A percentile compares a stretch with the other conserved stretches of the same genome.
Conservation (phyloP, 2,329 filamentous ascomycete species). For the Aspergillus sp. region DNA sequence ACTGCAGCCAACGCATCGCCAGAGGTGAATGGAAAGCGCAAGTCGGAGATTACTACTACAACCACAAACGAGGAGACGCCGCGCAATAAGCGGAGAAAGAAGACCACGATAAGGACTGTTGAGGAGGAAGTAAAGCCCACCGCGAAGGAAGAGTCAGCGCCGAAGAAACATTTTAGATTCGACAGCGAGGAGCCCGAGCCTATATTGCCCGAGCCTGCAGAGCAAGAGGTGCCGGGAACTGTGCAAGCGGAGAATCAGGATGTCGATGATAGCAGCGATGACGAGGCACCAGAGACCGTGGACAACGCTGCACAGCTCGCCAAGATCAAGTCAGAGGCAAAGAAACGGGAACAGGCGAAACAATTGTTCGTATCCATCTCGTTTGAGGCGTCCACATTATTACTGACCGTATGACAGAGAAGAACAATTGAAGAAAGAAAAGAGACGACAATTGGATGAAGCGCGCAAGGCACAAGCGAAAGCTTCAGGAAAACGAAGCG, state of each 20-base stretch:
- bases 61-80: conserved; percentile 31
- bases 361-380: conserved; percentile 38
- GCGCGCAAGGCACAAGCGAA: conserved; percentile 46
- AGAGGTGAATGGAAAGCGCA: conserved; percentile 39
- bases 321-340: conserved; percentile 44
- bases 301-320: conserved; percentile 46
- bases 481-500: conserved; percentile 34
- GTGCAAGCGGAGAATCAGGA: conserved; percentile 26
- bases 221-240: conserved; percentile 27
- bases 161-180: conserved; percentile 44
- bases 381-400: not conserved
- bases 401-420: conserved; percentile 38
- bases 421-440: conserved; percentile 44
- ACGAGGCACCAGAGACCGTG: conserved; percentile 49
- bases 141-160: conserved; percentile 22
- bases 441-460: conserved; percentile 46
- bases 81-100: conserved; percentile 42
- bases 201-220: conserved; percentile 25
- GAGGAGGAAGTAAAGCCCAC: conserved; percentile 21
- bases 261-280: conserved; percentile 38
- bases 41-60: conserved; percentile 26
- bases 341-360: conserved; percentile 42
- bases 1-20: conserved; percentile 20
- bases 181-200: conserved; percentile 50
- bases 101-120: conserved; percentile 25